Base-by-base conservation (phyloP, 2,329 filamentous ascomycete genomes). In the Verticillium alfalfae region DNA sequence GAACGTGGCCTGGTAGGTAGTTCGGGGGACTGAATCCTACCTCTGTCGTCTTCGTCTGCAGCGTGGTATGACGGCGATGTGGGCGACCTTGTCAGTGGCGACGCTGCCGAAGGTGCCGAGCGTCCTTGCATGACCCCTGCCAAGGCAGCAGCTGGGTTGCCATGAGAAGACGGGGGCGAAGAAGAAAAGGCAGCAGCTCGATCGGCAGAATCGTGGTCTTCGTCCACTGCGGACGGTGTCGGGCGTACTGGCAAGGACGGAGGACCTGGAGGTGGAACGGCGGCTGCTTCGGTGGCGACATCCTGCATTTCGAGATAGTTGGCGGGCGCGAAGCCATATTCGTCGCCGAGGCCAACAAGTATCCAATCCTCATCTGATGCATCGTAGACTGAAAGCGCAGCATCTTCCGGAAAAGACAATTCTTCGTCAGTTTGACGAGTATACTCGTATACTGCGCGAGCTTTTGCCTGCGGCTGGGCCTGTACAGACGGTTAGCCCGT, bases 361-460 rank as follows among this genome's bases (percentile, higher is more conserved):
- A 95, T 97, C 95, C 95, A 99, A 76, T 99, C 95, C 15, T 92
- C 92, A 74, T 99, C 95, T 5, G 92, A 90, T 10, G 84, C 88
- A 75, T 99, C 95, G 77, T 91, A 98, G 57, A 99, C 91, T 64
- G 90, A 81, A 57, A 99, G 83, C 55, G 86, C 78, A 49, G 90
- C 88, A 72, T 97, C 93, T 79, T 99, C 95, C 57, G 91, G 85
- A 73, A 99, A 98, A 31, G 94, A 98, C 10, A 99, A 82, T 77
- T 99, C 95, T 76, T 99, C 95, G 72, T 99, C 95, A 31, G 95
- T 99, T 78, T 99, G 95, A 69, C 94, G 87, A 58, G 91, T 91
- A 75, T 99, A 99, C 75, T 99, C 95, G 80, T 94, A 99, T n/a
- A 98, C 85, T n/a, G 95, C 92, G 74, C 90, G 93, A 58, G 94